Base-by-base conservation (phyloP, 352 stramenopile genomes). In the Globisporangium okanoganense region DNA sequence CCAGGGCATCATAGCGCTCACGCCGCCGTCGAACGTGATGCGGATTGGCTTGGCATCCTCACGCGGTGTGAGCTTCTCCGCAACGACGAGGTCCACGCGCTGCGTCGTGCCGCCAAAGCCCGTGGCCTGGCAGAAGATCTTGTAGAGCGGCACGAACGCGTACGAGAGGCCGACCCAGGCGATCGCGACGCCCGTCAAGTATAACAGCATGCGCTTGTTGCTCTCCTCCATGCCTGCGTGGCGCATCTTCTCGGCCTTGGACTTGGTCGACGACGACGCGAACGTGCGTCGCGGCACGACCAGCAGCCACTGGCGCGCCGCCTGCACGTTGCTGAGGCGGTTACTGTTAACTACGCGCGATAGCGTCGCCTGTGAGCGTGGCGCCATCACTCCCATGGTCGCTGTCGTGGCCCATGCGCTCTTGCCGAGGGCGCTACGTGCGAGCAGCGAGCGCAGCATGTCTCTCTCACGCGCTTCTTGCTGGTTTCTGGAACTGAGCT, bases 101-200 rank as follows among this genome's bases (percentile, higher is more conserved):
- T 92, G 89, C 20, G 95, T 98, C 25, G 96, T 98, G 29, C 96
- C 95, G 38, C 96, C 96, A 74, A 98, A 99, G 36, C 97, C 97
- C 20, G 97, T 99, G 61, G 97, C 93, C 70, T 99, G 96, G 73
- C 97, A 99, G 70, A 99, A 99, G 36, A 98, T 95, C 72, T 99
- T 99, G 83, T 99, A 99, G 43, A 99, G 72, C 49, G 97, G 97
- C 35, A 99, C 97, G 16, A 97, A 90, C 5, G 96, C 97, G 66
- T 99, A 99, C 45, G 92, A 97, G 27, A 98, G 77, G 13, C 96
- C 97, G 2, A 99, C 61, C 50, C 91, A 96, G 10, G 91, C 91
- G 20, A 99, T 79, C 1, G 97, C 95, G 22, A 98, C 85, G n/a
- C 94, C 88, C 0, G 85, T 64, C 38, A 96, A 79, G 82, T 99